A percentile compares a stretch with the other conserved stretches of the same genome.
These are phyloP conservation scores for Blastomyces silverae DNA, from an alignment of 2,329 filamentous ascomycete species.

Conservation along the genomic window DNA sequence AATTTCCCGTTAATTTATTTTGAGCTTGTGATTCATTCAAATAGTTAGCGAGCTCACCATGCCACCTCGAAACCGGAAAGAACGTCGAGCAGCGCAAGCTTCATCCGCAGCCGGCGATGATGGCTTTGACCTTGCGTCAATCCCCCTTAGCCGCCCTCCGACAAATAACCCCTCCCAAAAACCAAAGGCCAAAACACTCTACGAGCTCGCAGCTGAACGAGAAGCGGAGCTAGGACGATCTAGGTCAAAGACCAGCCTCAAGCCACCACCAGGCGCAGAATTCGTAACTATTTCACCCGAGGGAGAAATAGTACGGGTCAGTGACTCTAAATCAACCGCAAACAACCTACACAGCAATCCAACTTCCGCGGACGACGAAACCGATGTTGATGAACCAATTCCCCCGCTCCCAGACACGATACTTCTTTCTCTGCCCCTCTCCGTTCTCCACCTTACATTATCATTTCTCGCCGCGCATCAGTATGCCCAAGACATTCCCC, in stretches of 20 bases:
- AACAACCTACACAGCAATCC: conserved; percentile 18
- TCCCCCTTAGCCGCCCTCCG: conserved; percentile 31
- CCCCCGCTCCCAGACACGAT: conserved; percentile 41
- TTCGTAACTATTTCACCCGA: conserved; percentile 28
- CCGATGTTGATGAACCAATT: conserved; percentile 23
- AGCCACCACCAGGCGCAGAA: conserved; percentile 23
- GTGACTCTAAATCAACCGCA: conserved; percentile 9
- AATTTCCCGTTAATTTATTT: not conserved
- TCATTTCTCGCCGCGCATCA: conserved; percentile 43
- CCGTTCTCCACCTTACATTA: conserved; percentile 42
- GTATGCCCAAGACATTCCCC: conserved; percentile 37
- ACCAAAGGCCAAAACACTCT: conserved; percentile 34
- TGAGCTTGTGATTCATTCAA: not conserved
- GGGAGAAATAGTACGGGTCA: conserved; percentile 25
- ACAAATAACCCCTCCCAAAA: conserved; percentile 16
- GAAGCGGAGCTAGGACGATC: conserved; percentile 30
- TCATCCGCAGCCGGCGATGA: conserved; percentile 16
- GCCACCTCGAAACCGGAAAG: conserved; percentile 33
- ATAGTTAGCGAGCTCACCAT: conserved; percentile 12
- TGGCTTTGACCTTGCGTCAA: conserved; percentile 25
- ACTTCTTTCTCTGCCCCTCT: conserved; percentile 39
- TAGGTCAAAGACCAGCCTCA: not conserved
- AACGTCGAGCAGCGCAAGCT: conserved; percentile 32
- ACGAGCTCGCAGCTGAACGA: conserved; percentile 42
- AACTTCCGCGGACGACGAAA: conserved; percentile 12